A percentile compares a stretch with the other conserved stretches of the same genome.
phyloP scores from a whole-genome alignment of 2,329 filamentous ascomycete genomes.

The Dendrostoma leiphaemia region DNA sequence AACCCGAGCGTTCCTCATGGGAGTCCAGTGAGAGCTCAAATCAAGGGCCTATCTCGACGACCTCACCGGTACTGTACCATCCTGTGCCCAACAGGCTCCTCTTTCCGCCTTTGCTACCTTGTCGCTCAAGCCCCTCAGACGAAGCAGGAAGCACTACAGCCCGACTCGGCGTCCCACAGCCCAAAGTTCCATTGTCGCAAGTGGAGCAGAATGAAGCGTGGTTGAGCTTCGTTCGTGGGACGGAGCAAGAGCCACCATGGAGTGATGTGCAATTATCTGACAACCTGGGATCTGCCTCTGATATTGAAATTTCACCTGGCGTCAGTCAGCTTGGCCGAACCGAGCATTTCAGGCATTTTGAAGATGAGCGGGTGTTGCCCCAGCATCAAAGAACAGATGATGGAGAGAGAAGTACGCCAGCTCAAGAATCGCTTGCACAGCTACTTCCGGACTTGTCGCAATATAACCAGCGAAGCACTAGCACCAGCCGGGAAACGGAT shows the following conservation, averaged over 20 bases:
- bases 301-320: slow-evolving; percentile 12
- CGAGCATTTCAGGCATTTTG: background rate
- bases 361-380: background rate
- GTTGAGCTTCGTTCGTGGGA: slow-evolving; percentile 22
- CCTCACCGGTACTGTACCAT: slow-evolving; percentile 16
- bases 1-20: background rate
- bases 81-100: slow-evolving; percentile 22
- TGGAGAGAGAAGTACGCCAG: background rate
- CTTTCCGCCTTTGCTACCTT: slow-evolving; percentile 6
- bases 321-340: slow-evolving; percentile 6
- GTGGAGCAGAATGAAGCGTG: slow-evolving; percentile 25
- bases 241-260: slow-evolving; percentile 10
- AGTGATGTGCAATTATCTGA: background rate
- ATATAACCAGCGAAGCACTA: background rate
- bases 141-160: slow-evolving; percentile 24
- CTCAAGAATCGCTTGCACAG: background rate
- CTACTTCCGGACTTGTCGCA: background rate
- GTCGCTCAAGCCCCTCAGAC: slow-evolving; percentile 17
- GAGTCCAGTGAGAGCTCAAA: background rate
- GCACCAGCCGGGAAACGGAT: no score
- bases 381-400: background rate
- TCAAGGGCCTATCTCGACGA: background rate
- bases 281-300: background rate
- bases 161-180: slow-evolving; percentile 21
- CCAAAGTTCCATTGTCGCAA: slow-evolving; percentile 21